Conservation (phyloP, 2,329 filamentous ascomycete genomes). For the Elsinoe fawcettii region DNA sequence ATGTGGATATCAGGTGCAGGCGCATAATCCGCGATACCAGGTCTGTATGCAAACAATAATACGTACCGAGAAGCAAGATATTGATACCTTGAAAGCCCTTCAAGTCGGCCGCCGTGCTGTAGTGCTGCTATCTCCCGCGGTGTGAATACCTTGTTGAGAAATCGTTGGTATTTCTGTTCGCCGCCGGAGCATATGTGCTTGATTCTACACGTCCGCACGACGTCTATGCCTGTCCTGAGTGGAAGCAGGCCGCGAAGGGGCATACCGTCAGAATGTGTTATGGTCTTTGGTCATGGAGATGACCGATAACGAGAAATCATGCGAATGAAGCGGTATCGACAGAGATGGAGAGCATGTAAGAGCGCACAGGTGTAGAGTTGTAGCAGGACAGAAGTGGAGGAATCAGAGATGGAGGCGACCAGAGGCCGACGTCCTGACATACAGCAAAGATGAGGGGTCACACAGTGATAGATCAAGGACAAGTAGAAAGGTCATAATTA, state of each 20-base stretch:
- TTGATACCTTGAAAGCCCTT: background rate
- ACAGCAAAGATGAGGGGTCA: background rate
- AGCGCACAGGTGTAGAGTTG: too few relatives aligned
- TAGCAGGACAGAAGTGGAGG: too few relatives aligned
- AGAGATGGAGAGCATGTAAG: too few relatives aligned
- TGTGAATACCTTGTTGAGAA: conserved; percentile 3
- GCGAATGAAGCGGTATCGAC: too few relatives aligned
- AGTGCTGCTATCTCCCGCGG: conserved; percentile 1
- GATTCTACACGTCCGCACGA: conserved; percentile 1
- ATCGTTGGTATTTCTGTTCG: background rate
- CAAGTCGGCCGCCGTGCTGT: background rate
- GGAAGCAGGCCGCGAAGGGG: background rate
- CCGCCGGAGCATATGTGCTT: background rate
- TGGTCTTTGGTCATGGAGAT: background rate
- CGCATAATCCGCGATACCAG: too few relatives aligned
- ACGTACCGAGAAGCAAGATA: conserved; percentile 13
- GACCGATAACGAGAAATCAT: too few relatives aligned
- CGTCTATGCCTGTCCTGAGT: background rate
- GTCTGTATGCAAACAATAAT: too few relatives aligned
- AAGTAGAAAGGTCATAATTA: background rate
- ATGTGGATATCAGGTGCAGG: too few relatives aligned
- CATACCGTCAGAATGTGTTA: background rate
- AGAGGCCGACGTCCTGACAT: background rate
- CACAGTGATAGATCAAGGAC: background rate
- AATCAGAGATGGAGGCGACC: background rate